Evolutionary conservation across 2,329 filamentous ascomycete species (phyloP), one percentile per base, ranked within the genome.

Genomic region (Ascosphaera apis): DNA sequence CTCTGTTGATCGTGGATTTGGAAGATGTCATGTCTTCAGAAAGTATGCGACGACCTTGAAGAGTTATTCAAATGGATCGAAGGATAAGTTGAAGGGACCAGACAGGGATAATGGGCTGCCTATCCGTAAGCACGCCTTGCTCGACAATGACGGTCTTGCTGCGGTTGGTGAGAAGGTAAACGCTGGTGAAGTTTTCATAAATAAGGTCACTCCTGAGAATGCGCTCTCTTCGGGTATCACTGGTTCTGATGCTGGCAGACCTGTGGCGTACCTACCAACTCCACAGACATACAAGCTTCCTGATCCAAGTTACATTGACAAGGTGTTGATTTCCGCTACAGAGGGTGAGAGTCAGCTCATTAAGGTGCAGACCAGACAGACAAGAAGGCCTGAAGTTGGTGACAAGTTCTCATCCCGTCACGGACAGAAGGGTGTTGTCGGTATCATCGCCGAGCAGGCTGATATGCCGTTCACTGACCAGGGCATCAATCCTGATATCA

Each of bases 331-430:
- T 37, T 88, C 84, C 0, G 73, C 80, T 42, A 91, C 80, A 15
- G 86, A 95, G 51, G 73, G 74, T 41, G 84, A 92, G 43, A 79
- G 72, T 6, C 76, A 76, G 15, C 69, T 95, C 34, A 71, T 95
- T 63, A 98, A 98, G 56, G 76, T 95, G 11, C 79, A 93, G 50
- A 92, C 84, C 0, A 69, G 91, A n/a, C 91, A 98, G 54, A 98
- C 91, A 0, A 74, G 91, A 31, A 72, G 84, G 3, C 88, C 88
- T 0, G 91, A 98, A 54, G 69, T 98, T 2, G 88, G 88, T 36
- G 88, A 98, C 66, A 98, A 98, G 53, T 98, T 98, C 59, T 93
- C 84, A 1, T 98, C 88, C 35, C 81, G 88, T 40, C 88, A 98
- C 66, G 88, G 88, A 15, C 88, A 98, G 51, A 98, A 98, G 56